phyloP scores from a whole-genome alignment of 2,329 filamentous ascomycete genomes.

The Stagonosporopsis rhizophila region DNA sequence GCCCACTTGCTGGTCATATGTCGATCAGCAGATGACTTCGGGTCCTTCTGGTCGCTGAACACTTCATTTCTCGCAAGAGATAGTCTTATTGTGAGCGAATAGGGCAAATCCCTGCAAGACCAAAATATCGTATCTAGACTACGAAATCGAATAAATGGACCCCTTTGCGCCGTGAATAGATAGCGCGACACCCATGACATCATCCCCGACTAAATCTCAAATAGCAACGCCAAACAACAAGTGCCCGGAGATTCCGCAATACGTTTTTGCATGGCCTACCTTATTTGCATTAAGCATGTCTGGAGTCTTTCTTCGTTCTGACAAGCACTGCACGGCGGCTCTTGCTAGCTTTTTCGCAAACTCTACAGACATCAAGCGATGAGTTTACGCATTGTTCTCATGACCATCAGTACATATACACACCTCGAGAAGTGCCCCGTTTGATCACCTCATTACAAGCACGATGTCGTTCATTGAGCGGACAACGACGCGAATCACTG shows the following conservation, averaged over 20 bases:
- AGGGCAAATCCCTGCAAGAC: background rate
- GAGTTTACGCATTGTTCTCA: background rate
- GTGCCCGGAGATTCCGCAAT: constrained; percentile 11
- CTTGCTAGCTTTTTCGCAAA: background rate
- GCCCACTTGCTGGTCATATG: background rate
- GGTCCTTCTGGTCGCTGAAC: background rate
- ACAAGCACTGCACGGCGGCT: constrained; percentile 23
- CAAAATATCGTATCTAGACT: background rate
- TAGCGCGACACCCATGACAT: constrained; percentile 13
- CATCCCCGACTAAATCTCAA: constrained; percentile 5
- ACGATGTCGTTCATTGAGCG: constrained; percentile 40
- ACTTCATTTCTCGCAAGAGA: no score
- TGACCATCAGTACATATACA: background rate
- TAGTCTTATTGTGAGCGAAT: no score
- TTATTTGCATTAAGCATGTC: constrained; percentile 4
- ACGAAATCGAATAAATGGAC: background rate
- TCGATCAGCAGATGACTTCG: background rate
- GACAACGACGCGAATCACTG: constrained; percentile 40
- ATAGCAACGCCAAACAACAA: constrained; percentile 9
- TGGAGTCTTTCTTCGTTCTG: background rate
- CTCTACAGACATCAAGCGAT: constrained; percentile 1
- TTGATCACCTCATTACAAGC: background rate
- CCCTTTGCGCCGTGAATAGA: background rate
- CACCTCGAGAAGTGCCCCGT: background rate
- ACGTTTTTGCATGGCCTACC: constrained; percentile 4